phyloP scores from a whole-genome alignment of 768 basidiomycete genomes.

The Leccinum variicolor region DNA sequence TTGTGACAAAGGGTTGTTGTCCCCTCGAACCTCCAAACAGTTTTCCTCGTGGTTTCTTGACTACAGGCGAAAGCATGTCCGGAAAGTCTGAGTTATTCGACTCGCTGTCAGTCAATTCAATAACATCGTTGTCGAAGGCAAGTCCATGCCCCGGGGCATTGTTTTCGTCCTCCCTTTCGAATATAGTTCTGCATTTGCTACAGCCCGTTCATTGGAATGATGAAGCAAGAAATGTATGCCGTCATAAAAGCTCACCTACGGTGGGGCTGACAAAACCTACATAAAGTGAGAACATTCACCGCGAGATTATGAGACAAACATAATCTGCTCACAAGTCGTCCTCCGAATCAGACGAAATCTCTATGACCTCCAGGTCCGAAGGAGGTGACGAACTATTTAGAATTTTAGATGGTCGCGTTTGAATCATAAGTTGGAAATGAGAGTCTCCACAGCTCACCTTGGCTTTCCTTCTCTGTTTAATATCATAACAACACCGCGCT shows the following conservation, averaged over 20 bases:
- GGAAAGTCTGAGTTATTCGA: constrained; percentile 20
- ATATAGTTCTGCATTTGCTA: constrained; percentile 4
- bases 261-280: constrained; percentile 7
- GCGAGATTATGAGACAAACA: neutral
- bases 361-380: constrained; percentile 39
- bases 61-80: constrained; percentile 21
- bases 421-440: neutral
- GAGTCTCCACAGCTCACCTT: constrained; percentile 21
- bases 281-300: neutral
- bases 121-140: constrained; percentile 17
- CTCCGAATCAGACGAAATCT: constrained; percentile 51
- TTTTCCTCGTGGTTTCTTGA: constrained; percentile 11
- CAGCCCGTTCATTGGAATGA: neutral
- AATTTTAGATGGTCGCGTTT: neutral
- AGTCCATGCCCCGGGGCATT: neutral
- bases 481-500: constrained; percentile 21
- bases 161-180: neutral
- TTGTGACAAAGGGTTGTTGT: neutral
- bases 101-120: constrained; percentile 32
- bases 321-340: constrained; percentile 32
- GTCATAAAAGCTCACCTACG: constrained; percentile 9
- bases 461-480: constrained; percentile 48
- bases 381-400: neutral
- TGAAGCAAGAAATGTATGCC: neutral
- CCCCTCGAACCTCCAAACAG: constrained; percentile 5